Conservation (phyloP, 352 stramenopile species). For the Nothophytophthora sp. region DNA sequence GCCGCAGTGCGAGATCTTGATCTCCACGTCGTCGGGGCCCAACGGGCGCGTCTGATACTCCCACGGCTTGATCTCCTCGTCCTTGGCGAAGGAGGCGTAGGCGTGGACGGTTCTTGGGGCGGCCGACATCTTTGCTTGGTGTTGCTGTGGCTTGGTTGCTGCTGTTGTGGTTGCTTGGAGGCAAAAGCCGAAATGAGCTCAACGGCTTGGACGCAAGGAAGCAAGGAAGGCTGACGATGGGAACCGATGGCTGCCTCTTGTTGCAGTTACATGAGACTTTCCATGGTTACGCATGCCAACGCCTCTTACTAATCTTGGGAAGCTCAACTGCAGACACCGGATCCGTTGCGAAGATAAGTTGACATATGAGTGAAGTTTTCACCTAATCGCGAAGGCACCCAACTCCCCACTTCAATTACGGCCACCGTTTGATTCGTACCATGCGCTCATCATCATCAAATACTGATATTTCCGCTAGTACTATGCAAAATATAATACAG, state of each 20-base stretch:
- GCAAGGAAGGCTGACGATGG: not conserved
- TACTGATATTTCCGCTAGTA: too few species aligned
- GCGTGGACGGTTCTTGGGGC: constrained; percentile 41
- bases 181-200: not conserved
- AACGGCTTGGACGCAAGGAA: not conserved
- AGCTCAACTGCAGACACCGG: constrained; percentile 1
- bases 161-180: too few species aligned
- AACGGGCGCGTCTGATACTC: constrained; percentile 47
- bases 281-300: constrained; percentile 18
- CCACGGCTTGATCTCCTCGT: constrained; percentile 35
- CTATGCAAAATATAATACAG: too few species aligned
- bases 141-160: not conserved
- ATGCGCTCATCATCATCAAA: too few species aligned
- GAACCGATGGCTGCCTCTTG: not conserved
- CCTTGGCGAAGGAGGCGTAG: constrained; percentile 42
- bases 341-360: too few species aligned
- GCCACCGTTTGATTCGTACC: too few species aligned
- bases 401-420: too few species aligned
- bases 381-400: too few species aligned
- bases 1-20: constrained; percentile 65
- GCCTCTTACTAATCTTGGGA: constrained; percentile 14
- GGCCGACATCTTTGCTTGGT: constrained; percentile 12
- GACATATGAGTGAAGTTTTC: too few species aligned
- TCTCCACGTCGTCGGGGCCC: constrained; percentile 48
- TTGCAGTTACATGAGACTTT: too few species aligned